Conservation (phyloP, 805 yeast genomes). For the Nakazawaea holstii region DNA sequence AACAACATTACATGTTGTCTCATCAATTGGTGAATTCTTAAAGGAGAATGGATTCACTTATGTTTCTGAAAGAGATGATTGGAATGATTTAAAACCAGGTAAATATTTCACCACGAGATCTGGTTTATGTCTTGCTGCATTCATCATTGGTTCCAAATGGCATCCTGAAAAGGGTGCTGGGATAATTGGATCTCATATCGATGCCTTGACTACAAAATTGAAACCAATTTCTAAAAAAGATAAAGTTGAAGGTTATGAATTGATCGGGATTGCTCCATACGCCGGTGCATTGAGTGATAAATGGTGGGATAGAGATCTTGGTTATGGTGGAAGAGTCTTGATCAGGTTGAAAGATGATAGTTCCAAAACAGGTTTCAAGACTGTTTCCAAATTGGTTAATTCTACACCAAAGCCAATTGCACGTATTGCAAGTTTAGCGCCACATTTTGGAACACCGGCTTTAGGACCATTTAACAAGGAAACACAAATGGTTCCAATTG, state of each 20-base stretch:
- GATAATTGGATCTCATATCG: constrained; percentile 70
- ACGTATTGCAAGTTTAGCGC: constrained; percentile 79
- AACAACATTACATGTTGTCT: constrained; percentile 69
- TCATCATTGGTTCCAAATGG: constrained; percentile 65
- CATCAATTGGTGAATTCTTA: constrained; percentile 41
- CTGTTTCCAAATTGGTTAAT: constrained; percentile 36
- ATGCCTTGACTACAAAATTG: constrained; percentile 60
- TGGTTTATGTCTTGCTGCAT: constrained; percentile 65
- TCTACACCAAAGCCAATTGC: constrained; percentile 70
- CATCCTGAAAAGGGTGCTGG: constrained; percentile 61
- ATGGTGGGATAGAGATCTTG: constrained; percentile 86
- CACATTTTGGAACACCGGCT: constrained; percentile 75
- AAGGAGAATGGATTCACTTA: constrained; percentile 58
- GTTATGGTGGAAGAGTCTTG: constrained; percentile 74
- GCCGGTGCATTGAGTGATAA: constrained; percentile 60
- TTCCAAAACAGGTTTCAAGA: constrained; percentile 18
- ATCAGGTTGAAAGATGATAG: constrained; percentile 33
- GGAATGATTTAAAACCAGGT: constrained; percentile 44
- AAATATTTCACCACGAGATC: constrained; percentile 64
- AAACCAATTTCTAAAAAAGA: constrained; percentile 66
- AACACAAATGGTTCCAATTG: constrained; percentile 72
- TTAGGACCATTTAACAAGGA: constrained; percentile 71
- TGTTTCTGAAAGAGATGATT: constrained; percentile 56
- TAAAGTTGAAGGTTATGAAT: constrained; percentile 66
- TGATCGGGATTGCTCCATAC: constrained; percentile 81